Base-by-base conservation (phyloP, 1,284 basidiomycete genomes). In the Paramarasmius palmivorus region DNA sequence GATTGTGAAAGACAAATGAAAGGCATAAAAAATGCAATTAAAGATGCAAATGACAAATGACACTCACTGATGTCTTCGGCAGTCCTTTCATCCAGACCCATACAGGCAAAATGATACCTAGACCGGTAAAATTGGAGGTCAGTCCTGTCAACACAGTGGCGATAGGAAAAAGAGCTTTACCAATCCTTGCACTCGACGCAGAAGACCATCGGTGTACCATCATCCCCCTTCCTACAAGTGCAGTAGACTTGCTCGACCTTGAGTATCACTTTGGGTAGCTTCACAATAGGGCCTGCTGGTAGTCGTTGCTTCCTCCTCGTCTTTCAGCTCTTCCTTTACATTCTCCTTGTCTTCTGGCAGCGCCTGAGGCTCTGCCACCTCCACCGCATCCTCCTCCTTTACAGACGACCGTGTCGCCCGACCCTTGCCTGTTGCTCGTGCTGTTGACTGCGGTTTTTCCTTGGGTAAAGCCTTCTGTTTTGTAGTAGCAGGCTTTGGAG, bases 141-240 rank as follows among this genome's bases (percentile, higher is more conserved):
- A 23, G 7, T 23, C 23, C 20, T 36, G 37, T 19, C 8, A 23
- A 29, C 12, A 17, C 9, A 14, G 34, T 6, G 20, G 15, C 5
- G 14, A 9, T 32, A 23, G 5, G 9, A 32, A 9, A n/a, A 72
- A 83, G 62, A n/a, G n/a, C n/a, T n/a, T n/a, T 63, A 92, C 91
- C 91, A 93, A 54, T 87, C 83, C 39, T 76, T 75, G 67, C 91
- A 93, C 49, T 76, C 74, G 20, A 80, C 77, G 65, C 92, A 93
- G 47, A 74, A 74, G 44, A 93, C 84, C 91, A 93, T 93, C 15
- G 91, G 90, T 12, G 85, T 79, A 50, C 88, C 88, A 72, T 91
- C 87, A 65, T 92, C 86, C 26, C 79, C 74, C 55, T 76, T 75
- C 34, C 73, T 74, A 66, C 88, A 90, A 2, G 75, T 68, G 70